These are phyloP conservation scores for Bryum argenteum DNA, from an alignment of 225 moss, liverwort and hornwort species.

Conservation along the genomic window DNA sequence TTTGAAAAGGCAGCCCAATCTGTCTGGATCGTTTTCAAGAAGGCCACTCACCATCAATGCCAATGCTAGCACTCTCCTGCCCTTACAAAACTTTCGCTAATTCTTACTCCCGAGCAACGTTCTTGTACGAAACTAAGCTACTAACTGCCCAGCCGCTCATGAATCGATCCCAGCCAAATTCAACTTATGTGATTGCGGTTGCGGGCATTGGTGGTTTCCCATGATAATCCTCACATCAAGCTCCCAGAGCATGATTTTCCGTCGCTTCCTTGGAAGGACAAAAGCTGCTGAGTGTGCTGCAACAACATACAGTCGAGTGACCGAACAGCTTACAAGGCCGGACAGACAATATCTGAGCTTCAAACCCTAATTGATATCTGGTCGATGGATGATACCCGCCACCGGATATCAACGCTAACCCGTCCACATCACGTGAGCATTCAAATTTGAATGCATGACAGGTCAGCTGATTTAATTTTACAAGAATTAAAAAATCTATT, in stretches of 20 bases:
- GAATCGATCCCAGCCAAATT: constrained; percentile 11
- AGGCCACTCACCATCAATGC: constrained; percentile 27
- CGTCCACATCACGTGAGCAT: too few species aligned
- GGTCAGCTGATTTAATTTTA: too few species aligned
- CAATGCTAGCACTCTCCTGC: too few species aligned
- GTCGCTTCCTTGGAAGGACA: constrained; percentile 13
- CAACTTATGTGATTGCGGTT: constrained; percentile 2
- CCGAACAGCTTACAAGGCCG: constrained; percentile 4
- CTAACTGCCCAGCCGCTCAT: background rate
- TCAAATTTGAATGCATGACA: too few species aligned
- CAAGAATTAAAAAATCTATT: too few species aligned
- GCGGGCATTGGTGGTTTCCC: constrained; percentile 11
- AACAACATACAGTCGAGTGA: constrained; percentile 27
- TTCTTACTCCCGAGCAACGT: background rate
- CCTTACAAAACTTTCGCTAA: too few species aligned
- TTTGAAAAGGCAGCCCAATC: constrained; percentile 22
- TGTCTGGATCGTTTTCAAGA: constrained; percentile 20
- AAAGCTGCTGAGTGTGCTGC: constrained; percentile 10
- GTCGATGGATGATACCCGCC: background rate
- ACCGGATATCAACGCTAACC: background rate
- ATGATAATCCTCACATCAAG: constrained; percentile 5
- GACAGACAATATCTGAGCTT: constrained; percentile 6
- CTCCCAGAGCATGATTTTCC: constrained; percentile 16
- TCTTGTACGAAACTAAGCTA: background rate
- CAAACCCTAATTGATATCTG: constrained; percentile 24